Evolutionary conservation across 306 rosid genomes (phyloP), one percentile per base, ranked within the genome.

Genomic region (Cicer chorassanicum): DNA sequence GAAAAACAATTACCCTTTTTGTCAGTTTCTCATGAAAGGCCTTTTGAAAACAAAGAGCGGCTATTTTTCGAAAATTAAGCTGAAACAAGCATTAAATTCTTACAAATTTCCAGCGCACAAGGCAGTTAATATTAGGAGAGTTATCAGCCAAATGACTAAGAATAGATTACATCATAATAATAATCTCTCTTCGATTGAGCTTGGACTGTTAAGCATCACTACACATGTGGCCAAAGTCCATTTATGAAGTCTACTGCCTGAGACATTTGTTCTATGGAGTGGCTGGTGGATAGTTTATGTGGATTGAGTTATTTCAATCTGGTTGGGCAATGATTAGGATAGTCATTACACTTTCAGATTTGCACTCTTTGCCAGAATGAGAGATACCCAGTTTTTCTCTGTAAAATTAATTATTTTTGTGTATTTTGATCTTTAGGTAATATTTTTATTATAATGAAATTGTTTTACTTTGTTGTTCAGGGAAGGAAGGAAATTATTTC

Each of bases 401-500:
- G 2, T 40, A 39, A 10, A n/a, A 34, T 70, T 61, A 65, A 18
- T 56, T 40, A 40, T 40, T 21, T 70, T 46, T 63, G 9, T 7
- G 9, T 50, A 36, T 42, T 49, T 46, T 56, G 11, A 74, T 69
- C 44, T 29, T 51, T 61, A 62, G 65, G 53, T 53, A 51, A 41
- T 11, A 40, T 2, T 56, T 44, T 53, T 9, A 60, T 67, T 29
- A 64, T 64, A 62, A 77, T 71, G 54, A 53, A 60, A 12, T 43
- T 73, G 8, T 55, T 19, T 68, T 18, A 29, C 83, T 48, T 50
- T 48, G 65, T 62, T 74, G 62, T 80, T 85, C 86, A 94, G 96
- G 97, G 99, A 78, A 90, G 99, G 88, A 92, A 92, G 76, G 99
- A 94, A 85, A 74, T 94, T 70, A 82, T 89, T 55, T 92, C 96